Percentiles rank a stretch among this genome's conserved stretches.
phyloP scores from a whole-genome alignment of 164 flowering plant species.

The Stephania yunnanensis region DNA sequence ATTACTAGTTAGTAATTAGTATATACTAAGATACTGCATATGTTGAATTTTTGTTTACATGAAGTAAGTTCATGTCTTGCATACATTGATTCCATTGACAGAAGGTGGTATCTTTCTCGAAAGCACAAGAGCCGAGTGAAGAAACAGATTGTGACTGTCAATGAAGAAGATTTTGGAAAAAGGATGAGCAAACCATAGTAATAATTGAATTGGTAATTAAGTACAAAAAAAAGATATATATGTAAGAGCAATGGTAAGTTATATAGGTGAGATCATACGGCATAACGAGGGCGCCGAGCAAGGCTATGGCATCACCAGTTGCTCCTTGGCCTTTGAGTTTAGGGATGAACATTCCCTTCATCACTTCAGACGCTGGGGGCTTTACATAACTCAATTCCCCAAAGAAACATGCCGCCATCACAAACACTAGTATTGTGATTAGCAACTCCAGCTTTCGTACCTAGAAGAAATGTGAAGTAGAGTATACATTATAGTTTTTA shows the following conservation, averaged over 20 bases:
- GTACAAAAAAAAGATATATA: too few relatives aligned
- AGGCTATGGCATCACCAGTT: slow-evolving; percentile 85
- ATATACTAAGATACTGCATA: not conserved
- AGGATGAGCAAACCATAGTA: too few relatives aligned
- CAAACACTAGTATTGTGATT: slow-evolving; percentile 62
- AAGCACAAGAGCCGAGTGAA: slow-evolving; percentile 90
- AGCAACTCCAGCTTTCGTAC: slow-evolving; percentile 77
- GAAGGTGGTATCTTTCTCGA: slow-evolving; percentile 70
- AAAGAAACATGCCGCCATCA: slow-evolving; percentile 87
- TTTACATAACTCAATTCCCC: slow-evolving; percentile 79
- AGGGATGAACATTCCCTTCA: slow-evolving; percentile 92
- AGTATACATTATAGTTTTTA: too few relatives aligned
- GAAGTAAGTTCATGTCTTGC: slow-evolving; percentile 8
- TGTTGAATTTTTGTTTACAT: not conserved
- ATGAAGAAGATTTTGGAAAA: not conserved
- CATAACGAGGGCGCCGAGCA: slow-evolving; percentile 92
- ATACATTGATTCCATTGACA: slow-evolving; percentile 69
- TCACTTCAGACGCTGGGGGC: slow-evolving; percentile 58
- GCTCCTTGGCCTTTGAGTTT: slow-evolving; percentile 68
- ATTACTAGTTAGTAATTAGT: not conserved
- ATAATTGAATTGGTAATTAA: too few relatives aligned
- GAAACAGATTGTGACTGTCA: slow-evolving; percentile 81
- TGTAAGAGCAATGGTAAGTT: too few relatives aligned
- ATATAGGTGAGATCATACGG: slow-evolving; percentile 42
- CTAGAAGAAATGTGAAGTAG: slow-evolving; percentile 22